These are phyloP conservation scores for Purshia tridentata DNA, from an alignment of 306 rosid species.

Conservation along the genomic window DNA sequence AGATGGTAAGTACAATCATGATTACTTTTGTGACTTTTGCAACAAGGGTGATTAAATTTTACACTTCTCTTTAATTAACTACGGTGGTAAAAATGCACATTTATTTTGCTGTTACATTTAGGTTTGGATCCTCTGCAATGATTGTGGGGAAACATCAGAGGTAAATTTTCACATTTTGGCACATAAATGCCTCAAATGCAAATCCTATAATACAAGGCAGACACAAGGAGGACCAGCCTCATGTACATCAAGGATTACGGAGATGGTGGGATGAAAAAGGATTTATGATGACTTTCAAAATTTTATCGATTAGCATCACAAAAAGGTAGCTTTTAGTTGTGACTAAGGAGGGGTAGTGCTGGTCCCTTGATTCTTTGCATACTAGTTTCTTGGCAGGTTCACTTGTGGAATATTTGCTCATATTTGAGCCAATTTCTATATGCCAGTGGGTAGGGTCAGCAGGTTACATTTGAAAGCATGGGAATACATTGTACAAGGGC, in stretches of 20 bases:
- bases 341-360: background rate
- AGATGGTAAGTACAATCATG: constrained; percentile 27
- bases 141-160: constrained; percentile 61
- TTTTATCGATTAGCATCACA: background rate
- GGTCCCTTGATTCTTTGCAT: background rate
- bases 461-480: background rate
- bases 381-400: constrained; percentile 8
- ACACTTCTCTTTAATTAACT: too few relatives aligned
- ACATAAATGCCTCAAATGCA: constrained; percentile 49
- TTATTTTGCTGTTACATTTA: constrained; percentile 13
- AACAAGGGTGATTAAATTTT: background rate
- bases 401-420: background rate
- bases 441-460: constrained; percentile 5
- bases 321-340: background rate
- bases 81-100: background rate
- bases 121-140: constrained; percentile 82
- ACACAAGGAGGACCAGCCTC: constrained; percentile 49
- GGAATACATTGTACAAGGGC: background rate
- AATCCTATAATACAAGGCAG: constrained; percentile 59
- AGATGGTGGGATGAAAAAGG: constrained; percentile 35
- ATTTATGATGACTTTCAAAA: background rate
- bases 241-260: constrained; percentile 45
- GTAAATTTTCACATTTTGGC: constrained; percentile 54
- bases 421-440: background rate
- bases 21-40: background rate